Base-by-base conservation (phyloP, 2,329 filamentous ascomycete species). In the Xylariaceae sp. region DNA sequence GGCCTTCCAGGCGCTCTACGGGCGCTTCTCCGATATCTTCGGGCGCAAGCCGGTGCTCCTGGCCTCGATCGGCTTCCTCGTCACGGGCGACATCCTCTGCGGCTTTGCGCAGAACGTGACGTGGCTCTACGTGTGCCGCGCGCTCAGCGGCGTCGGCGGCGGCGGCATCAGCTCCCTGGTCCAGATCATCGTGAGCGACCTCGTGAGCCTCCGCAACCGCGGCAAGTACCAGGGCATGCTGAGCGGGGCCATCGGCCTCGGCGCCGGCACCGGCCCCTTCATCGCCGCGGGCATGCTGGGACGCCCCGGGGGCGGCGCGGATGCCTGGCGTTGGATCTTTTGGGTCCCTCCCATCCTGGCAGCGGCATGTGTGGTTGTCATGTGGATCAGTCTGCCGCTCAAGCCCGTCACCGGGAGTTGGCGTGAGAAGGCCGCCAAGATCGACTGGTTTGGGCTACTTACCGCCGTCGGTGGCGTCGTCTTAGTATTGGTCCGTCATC, bases 181-280 rank as follows among this genome's bases (percentile, higher is more conserved):
- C 33, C 64, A 63, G 60, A 66, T 67, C 33, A 64, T 66, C 32
- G 31, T 34, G 15, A 34, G 31, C 6, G 13, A 30, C 17, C n/a
- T 13, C 9, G 18, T 31, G 11, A 19, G 15, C 37, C 37, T 9
- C 6, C 24, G 26, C 43, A 56, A 65, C 1, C 50, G 65, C 1
- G 64, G 63, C 0, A 64, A 60, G 18, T 66, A 62, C 18, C 54
- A 59, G 46, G 71, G 70, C 4, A 68, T 74, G 7, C 45, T 73
- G 11, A 68, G 69, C 19, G 62, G 64, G 3, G 63, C 64, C 28
- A 57, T 73, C 3, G 71, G 68, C 0, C 35, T 69, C 4, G 71
- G 70, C 3, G 74, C 73, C 50, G 61, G 67, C 13, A 59, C 67
- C 15, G 71, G 70, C 2, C 71, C 71, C 0, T 67, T 74, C 38